Evolutionary conservation across 805 yeast genomes (phyloP), one percentile per base, ranked within the genome.

Genomic region (Pichia ethanolica): DNA sequence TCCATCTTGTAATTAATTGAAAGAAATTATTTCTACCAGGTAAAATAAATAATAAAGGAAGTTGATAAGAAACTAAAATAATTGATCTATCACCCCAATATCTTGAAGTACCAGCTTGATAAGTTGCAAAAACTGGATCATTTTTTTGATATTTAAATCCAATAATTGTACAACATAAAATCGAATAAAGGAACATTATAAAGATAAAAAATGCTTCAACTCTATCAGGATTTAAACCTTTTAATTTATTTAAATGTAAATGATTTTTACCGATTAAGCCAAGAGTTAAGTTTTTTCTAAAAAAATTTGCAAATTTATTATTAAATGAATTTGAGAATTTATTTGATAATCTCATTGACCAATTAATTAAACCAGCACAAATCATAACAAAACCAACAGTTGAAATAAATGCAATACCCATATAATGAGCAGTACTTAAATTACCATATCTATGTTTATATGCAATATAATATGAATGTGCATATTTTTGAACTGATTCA

Each of bases 21-120:
- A 82, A 61, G 45, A 83, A 61, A 58, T 82, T 83, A 63, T 82
- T 82, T 56, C 87, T 67, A 40, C 85, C 79, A 3, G 86, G 81
- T 59, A 82, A 80, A 44, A 81, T 62, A 35, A 79, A 67, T 42
- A 81, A 53, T 40, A 79, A 61, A 3, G 88, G 87, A 39, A 73
- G 41, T 51, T 69, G 64, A 65, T 73, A 63, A 14, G 72, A 69
- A 3, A 71, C 61, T 42, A 79, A 59, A 30, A 81, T 71, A 3
- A 81, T 85, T 2, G 81, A 57, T 57, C 87, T 68, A 56, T 79
- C 79, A 37, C 75, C 79, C 43, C 63, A 52, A 47, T 70, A 73
- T 57, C 70, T 61, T 7, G 64, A 49, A 12, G 52, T 45, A 49
- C 59, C 70, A n/a, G 57, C 49, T 44, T 52, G 35, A 7, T 45